Evolutionary conservation across 1,139 yeast species (phyloP), one percentile per base, ranked within the genome.

Genomic region (Scheffersomyces segobiensis): DNA sequence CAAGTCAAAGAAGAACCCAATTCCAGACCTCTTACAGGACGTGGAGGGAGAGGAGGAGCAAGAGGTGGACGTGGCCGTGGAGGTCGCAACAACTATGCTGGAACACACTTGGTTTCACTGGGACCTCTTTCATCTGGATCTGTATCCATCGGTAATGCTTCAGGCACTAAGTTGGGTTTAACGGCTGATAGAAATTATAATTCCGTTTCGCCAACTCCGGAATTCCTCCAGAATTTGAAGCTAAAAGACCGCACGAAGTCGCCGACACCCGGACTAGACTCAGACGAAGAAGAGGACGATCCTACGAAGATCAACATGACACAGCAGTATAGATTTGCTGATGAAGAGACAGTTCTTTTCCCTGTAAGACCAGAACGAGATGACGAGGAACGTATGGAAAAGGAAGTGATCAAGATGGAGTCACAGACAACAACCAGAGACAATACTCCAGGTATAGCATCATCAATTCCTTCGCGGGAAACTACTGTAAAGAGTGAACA

Each of bases 61-160:
- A 62, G 78, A 62, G 71, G 79, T 60, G 69, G 74, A 17, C 62
- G 74, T 32, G 78, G 81, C 7, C 67, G 80, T 57, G 81, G 80
- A 52, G 81, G 83, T 22, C 71, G 85, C 58, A 73, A 70, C 58
- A 80, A 80, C 53, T 75, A 86, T 61, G 85, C 83, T 6, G 89
- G 89, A 46, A 88, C 93, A 0, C 91, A 87, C 64, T 75, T 89
- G 53, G 87, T 89, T 10, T 82, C 89, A 0, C 79, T 89, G 1
- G 96, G 96, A 42, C 92, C 93, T 0, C 76, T 89, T 59, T 84
- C 92, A 7, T 82, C 89, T 46, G 91, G 91, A 6, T 83, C 86
- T 14, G 89, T 86, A 3, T 70, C 80, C 1, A 67, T 78, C 59
- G 80, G 80, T 5, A 65, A 81, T 71, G 58, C 71, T 64, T 55